Evolutionary conservation across 23 red algal species (phyloP).

Genomic region (Agarophyton chilense): DNA sequence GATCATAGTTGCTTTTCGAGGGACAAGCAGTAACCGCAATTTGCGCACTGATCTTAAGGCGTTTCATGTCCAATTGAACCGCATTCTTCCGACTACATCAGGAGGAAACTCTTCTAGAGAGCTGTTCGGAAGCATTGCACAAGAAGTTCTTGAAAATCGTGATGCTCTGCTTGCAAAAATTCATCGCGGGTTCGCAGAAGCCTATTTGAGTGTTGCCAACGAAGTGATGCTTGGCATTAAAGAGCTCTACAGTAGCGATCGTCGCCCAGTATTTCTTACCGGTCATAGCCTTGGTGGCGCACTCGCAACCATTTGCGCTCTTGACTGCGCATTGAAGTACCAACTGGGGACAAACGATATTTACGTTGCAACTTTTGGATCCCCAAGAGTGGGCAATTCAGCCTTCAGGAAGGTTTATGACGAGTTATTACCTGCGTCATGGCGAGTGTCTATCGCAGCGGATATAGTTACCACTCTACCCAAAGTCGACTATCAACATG

Average conservation of each 20-base stretch:
- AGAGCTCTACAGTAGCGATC: slow-evolving; percentile 44
- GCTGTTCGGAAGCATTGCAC: slow-evolving; percentile 29
- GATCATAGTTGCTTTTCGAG: slow-evolving; percentile 80
- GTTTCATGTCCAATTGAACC: slow-evolving; percentile 39
- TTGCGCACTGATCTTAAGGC: slow-evolving; percentile 73
- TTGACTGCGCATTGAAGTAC: slow-evolving; percentile 54
- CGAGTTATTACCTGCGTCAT: slow-evolving; percentile 48
- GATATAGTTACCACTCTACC: slow-evolving; percentile 74
- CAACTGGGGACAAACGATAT: slow-evolving; percentile 57
- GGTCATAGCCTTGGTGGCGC: slow-evolving; percentile 76
- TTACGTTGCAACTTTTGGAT: slow-evolving; percentile 77
- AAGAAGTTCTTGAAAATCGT: slow-evolving; percentile 49
- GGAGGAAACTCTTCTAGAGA: background rate
- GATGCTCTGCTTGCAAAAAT: slow-evolving; percentile 58
- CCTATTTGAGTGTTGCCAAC: slow-evolving; percentile 67
- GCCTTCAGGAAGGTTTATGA: slow-evolving; percentile 68
- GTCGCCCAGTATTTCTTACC: slow-evolving; percentile 72
- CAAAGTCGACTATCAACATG: slow-evolving; percentile 73
- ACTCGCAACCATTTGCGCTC: slow-evolving; percentile 69
- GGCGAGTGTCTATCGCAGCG: slow-evolving; percentile 67
- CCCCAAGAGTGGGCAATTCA: slow-evolving; percentile 68
- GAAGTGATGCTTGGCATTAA: slow-evolving; percentile 52
- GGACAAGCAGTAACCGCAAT: slow-evolving; percentile 73
- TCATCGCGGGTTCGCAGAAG: slow-evolving; percentile 70
- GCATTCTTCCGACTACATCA: slow-evolving; percentile 57